Evolutionary conservation across 495 filamentous ascomycete genomes (phyloP).

Genomic region (Talaromyces trachyspermus): DNA sequence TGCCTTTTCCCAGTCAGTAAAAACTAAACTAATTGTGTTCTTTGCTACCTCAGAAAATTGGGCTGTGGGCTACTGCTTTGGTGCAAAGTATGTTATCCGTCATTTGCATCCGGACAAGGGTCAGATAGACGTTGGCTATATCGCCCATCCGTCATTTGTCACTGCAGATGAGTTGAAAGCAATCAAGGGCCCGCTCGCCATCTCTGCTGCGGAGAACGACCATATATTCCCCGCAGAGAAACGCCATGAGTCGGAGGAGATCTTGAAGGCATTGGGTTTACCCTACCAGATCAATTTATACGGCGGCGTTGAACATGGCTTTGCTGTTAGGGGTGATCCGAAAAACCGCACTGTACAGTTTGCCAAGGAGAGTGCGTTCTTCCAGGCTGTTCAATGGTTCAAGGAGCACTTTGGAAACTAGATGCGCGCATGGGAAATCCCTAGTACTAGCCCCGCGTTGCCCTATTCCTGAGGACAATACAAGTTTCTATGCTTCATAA

Average conservation of each 20-base stretch:
- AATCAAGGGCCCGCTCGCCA: slow-evolving; percentile 63
- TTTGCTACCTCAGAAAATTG: slow-evolving; percentile 32
- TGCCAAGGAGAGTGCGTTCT: slow-evolving; percentile 80
- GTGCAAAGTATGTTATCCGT: slow-evolving; percentile 40
- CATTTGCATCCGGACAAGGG: slow-evolving; percentile 33
- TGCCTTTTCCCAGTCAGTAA: not conserved
- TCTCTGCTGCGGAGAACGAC: slow-evolving; percentile 73
- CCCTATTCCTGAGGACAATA: too few species aligned
- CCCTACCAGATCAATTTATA: slow-evolving; percentile 80
- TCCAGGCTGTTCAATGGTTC: slow-evolving; percentile 77
- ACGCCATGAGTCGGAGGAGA: slow-evolving; percentile 56
- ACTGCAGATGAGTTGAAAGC: slow-evolving; percentile 66
- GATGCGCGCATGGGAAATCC: too few species aligned
- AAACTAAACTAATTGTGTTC: not conserved
- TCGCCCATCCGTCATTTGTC: slow-evolving; percentile 73
- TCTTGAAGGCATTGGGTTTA: slow-evolving; percentile 51
- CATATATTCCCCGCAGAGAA: slow-evolving; percentile 68
- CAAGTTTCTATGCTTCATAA: too few species aligned
- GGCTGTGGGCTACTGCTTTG: slow-evolving; percentile 48
- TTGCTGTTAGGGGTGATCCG: slow-evolving; percentile 63
- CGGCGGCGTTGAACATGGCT: slow-evolving; percentile 71
- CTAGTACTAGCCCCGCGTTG: too few species aligned
- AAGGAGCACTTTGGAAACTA: slow-evolving; percentile 33
- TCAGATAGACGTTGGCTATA: slow-evolving; percentile 57
- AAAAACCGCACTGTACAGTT: slow-evolving; percentile 56